Evolutionary conservation across 805 yeast species (phyloP).

Genomic region (Yarrowia deformans): DNA sequence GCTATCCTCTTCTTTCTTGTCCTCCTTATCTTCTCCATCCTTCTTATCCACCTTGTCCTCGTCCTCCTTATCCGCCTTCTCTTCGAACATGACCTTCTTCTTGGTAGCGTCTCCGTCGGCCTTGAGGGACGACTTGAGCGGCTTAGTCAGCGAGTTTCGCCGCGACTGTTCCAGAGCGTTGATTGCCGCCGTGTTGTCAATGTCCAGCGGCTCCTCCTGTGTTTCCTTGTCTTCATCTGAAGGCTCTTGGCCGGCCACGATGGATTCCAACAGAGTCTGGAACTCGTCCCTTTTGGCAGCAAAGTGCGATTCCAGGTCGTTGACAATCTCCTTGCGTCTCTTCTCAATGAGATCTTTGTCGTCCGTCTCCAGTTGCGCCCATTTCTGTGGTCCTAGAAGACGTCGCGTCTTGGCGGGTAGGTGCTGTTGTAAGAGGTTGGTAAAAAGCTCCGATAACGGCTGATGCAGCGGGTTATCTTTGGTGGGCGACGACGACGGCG

Average conservation of each 20-base stretch:
- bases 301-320: constrained; percentile 13
- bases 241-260: constrained; percentile 19
- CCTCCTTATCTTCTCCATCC: not conserved
- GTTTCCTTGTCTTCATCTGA: constrained; percentile 13
- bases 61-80: not conserved
- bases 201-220: constrained; percentile 22
- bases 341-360: constrained; percentile 28
- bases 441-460: constrained; percentile 15
- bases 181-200: constrained; percentile 23
- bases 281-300: constrained; percentile 18
- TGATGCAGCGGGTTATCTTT: not conserved
- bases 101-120: constrained; percentile 33
- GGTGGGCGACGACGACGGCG: constrained; percentile 24
- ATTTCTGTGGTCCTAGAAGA: constrained; percentile 2
- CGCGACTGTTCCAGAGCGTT: constrained; percentile 32
- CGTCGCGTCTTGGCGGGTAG: constrained; percentile 19
- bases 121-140: constrained; percentile 31
- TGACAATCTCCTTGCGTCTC: constrained; percentile 24
- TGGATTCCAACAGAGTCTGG: constrained; percentile 21
- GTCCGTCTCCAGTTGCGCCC: constrained; percentile 27
- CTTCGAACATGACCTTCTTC: constrained; percentile 36
- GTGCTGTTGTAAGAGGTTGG: constrained; percentile 7
- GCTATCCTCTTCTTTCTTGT: not conserved
- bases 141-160: constrained; percentile 32
- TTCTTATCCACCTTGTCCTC: constrained; percentile 25